phyloP scores from a whole-genome alignment of 768 basidiomycete genomes.

The Suillus americanus region DNA sequence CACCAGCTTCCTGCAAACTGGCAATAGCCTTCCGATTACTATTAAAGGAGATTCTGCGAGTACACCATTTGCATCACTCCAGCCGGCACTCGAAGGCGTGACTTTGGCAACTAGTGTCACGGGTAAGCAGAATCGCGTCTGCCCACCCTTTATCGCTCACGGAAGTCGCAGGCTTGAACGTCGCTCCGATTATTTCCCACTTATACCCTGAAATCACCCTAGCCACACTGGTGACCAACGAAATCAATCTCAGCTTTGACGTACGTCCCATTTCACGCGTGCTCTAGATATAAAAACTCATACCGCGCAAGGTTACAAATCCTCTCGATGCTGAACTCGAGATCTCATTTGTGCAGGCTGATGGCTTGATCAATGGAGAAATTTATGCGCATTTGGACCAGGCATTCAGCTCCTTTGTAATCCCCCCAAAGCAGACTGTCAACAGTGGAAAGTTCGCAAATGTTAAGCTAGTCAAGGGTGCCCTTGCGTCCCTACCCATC shows the following conservation, averaged over 20 bases:
- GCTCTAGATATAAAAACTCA: constrained; percentile 2
- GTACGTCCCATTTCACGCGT: constrained; percentile 33
- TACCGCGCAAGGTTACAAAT: constrained; percentile 42
- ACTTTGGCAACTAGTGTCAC: constrained; percentile 47
- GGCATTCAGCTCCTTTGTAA: constrained; percentile 51
- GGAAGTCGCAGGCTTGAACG: constrained; percentile 39
- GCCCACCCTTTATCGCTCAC: neutral
- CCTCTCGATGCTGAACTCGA: constrained; percentile 57
- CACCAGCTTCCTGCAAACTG: constrained; percentile 56
- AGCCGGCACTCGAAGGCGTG: constrained; percentile 53
- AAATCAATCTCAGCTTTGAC: constrained; percentile 57
- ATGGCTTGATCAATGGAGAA: constrained; percentile 49
- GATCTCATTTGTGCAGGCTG: constrained; percentile 57
- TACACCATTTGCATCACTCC: constrained; percentile 62
- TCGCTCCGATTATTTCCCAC: constrained; percentile 56
- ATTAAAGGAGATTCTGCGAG: constrained; percentile 61
- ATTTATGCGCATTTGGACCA: constrained; percentile 61
- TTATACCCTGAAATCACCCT: constrained; percentile 54
- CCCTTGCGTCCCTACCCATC: constrained; percentile 53
- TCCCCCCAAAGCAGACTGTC: constrained; percentile 57
- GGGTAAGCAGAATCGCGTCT: constrained; percentile 33
- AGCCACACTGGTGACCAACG: constrained; percentile 46
- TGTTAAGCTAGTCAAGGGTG: constrained; percentile 61
- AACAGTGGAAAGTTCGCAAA: constrained; percentile 60
- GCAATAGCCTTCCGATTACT: constrained; percentile 44